Evolutionary conservation across 495 filamentous ascomycete genomes (phyloP).

Genomic region (Tuber magnatum): DNA sequence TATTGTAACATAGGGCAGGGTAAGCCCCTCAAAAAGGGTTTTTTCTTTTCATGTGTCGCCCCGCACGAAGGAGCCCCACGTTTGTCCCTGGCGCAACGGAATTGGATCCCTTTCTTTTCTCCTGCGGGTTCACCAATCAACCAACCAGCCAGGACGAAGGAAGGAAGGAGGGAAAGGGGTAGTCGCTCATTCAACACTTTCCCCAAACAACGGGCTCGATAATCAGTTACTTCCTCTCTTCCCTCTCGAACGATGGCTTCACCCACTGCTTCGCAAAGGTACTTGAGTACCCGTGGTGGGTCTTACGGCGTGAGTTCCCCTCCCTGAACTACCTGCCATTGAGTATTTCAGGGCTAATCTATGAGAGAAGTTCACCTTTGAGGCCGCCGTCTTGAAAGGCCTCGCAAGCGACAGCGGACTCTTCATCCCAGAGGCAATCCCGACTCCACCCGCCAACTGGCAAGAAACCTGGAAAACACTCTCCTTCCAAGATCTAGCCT

Average conservation of each 20-base stretch:
- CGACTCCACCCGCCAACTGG: conserved; percentile 58
- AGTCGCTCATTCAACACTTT: neutral
- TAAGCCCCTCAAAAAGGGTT: neutral
- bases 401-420: conserved; percentile 83
- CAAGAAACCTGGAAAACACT: conserved; percentile 63
- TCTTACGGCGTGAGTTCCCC: conserved; percentile 60
- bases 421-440: conserved; percentile 80
- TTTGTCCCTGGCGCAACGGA: neutral
- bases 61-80: neutral
- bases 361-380: conserved; percentile 68
- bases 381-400: conserved; percentile 83
- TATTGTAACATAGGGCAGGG: too few species aligned
- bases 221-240: neutral
- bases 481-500: conserved; percentile 70
- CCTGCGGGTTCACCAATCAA: neutral
- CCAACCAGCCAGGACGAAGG: neutral
- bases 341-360: conserved; percentile 5
- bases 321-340: conserved; percentile 4
- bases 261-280: conserved; percentile 64
- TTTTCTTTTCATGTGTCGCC: neutral
- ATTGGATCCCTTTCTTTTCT: neutral
- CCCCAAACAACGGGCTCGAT: neutral
- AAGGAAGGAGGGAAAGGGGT: neutral
- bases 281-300: conserved; percentile 72
- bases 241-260: conserved; percentile 26